Evolutionary conservation across 1,284 basidiomycete species (phyloP).

Genomic region (Amylostereum areolatum): DNA sequence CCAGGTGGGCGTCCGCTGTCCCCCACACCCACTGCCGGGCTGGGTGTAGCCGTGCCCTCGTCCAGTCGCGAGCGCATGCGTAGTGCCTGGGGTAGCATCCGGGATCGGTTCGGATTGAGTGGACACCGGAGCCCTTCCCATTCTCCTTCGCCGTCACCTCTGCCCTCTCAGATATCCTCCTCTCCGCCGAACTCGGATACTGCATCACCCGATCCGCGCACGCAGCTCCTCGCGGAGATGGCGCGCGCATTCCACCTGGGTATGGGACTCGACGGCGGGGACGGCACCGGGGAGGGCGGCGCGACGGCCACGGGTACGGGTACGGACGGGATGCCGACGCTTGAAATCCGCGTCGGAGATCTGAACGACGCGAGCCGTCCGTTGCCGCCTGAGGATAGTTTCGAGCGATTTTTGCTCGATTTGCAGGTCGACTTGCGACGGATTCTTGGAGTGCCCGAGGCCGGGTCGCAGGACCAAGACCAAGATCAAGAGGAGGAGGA

Average conservation of each 20-base stretch:
- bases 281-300: constrained; percentile 8
- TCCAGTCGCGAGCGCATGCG: constrained; percentile 37
- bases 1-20: constrained; percentile 34
- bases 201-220: constrained; percentile 38
- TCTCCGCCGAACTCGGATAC: no score
- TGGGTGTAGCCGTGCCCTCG: constrained; percentile 24
- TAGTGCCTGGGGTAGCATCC: constrained; percentile 57
- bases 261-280: constrained; percentile 38
- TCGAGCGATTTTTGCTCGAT: constrained; percentile 71
- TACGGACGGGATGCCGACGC: no score
- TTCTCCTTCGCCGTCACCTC: constrained; percentile 4
- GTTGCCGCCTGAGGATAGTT: constrained; percentile 60
- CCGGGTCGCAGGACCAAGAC: neutral
- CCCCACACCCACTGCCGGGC: constrained; percentile 42
- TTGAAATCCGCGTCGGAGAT: no score
- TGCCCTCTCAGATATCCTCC: constrained; percentile 6
- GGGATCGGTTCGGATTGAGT: constrained; percentile 53
- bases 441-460: constrained; percentile 37
- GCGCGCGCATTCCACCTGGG: constrained; percentile 69
- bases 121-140: constrained; percentile 8
- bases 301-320: no score
- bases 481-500: no score
- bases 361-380: constrained; percentile 1
- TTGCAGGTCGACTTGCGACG: constrained; percentile 62
- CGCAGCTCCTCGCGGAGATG: constrained; percentile 69